Evolutionary conservation across 345 rosid species (phyloP), one percentile per base, ranked within the genome.

Genomic region (Anastatica hierochuntica): DNA sequence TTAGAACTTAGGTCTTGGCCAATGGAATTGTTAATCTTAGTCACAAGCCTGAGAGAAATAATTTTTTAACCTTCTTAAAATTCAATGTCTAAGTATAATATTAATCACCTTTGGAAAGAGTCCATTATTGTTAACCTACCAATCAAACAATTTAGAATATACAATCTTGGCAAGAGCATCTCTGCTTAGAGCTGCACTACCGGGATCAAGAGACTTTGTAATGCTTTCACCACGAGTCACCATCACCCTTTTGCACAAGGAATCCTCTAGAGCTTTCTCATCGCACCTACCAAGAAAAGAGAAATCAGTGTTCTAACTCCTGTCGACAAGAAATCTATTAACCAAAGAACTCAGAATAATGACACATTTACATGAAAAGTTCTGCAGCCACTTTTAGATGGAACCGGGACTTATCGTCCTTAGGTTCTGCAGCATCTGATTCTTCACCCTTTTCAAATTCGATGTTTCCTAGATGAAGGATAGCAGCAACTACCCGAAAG

Each of bases 221-320:
- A 92, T 92, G 74, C 83, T 82, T 76, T 92, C 98, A 72, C 76
- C 98, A 50, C 97, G 97, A 34, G 98, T 92, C 60, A 78, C 85
- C 66, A 92, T 85, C 37, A 92, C 98, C 67, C 97, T 90, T 60
- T 92, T 77, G 64, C 95, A 83, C 39, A 92, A 76, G 49, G 97
- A 85, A 56, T 76, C 84, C 75, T 92, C 98, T 45, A 92, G 75
- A 21, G 88, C 71, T 68, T 78, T 81, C 70, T 69, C 79, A 69
- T 92, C 90, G 66, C 98, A 92, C 97, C 98, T 85, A 68, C 62
- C 72, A 77, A 61, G n/a, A n/a, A 62, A 23, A 57, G 10, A 60
- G 27, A 15, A 60, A 54, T 34, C 62, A 60, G 35, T 34, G 7
- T 60, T 39, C 33, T 36, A 49, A 14, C 35, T 49, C 40, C 46